These are phyloP conservation scores for Saccharata proteae DNA, from an alignment of 2,329 filamentous ascomycete genomes.

Conservation along the genomic window DNA sequence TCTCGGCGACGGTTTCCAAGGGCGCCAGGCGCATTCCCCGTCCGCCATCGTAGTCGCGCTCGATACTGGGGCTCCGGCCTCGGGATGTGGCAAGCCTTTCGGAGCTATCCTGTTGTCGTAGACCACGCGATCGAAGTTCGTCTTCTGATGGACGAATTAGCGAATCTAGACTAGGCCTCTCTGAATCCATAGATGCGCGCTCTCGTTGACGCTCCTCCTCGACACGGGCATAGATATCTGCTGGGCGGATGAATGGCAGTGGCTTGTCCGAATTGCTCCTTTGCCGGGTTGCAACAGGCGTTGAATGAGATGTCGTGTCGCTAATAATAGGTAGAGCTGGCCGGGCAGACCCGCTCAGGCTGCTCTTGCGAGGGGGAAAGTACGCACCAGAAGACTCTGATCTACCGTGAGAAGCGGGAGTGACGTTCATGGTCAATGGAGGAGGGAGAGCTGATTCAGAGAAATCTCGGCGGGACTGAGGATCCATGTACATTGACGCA, in stretches of 20 bases:
- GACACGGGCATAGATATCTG: slow-evolving; percentile 65
- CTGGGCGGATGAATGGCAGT: slow-evolving; percentile 56
- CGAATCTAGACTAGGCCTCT: slow-evolving; percentile 45
- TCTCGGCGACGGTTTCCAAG: slow-evolving; percentile 44
- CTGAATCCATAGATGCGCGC: slow-evolving; percentile 44
- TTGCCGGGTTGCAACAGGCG: slow-evolving; percentile 13
- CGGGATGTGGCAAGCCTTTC: slow-evolving; percentile 11
- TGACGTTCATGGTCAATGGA: slow-evolving; percentile 33
- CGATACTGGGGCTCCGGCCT: slow-evolving; percentile 1
- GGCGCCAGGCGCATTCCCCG: slow-evolving; percentile 14
- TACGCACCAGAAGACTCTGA: slow-evolving; percentile 22
- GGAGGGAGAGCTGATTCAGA: slow-evolving; percentile 41
- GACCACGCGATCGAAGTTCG: too few relatives aligned
- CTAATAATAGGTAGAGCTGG: slow-evolving; percentile 6
- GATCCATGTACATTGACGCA: slow-evolving; percentile 16
- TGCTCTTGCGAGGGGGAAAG: slow-evolving; percentile 52
- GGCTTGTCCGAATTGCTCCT: slow-evolving; percentile 35
- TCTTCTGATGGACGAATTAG: slow-evolving; percentile 20
- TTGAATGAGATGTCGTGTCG: slow-evolving; percentile 11
- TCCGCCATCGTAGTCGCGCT: slow-evolving; percentile 1
- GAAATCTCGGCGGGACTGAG: slow-evolving; percentile 35
- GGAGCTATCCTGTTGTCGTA: slow-evolving; percentile 7
- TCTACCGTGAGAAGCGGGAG: slow-evolving; percentile 23
- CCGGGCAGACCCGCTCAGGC: slow-evolving; percentile 33
- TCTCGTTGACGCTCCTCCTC: slow-evolving; percentile 52